A percentile compares a stretch with the other conserved stretches of the same genome.
phyloP scores from a whole-genome alignment of 2,329 filamentous ascomycete species.

The Aspergillus pseudonomiae region DNA sequence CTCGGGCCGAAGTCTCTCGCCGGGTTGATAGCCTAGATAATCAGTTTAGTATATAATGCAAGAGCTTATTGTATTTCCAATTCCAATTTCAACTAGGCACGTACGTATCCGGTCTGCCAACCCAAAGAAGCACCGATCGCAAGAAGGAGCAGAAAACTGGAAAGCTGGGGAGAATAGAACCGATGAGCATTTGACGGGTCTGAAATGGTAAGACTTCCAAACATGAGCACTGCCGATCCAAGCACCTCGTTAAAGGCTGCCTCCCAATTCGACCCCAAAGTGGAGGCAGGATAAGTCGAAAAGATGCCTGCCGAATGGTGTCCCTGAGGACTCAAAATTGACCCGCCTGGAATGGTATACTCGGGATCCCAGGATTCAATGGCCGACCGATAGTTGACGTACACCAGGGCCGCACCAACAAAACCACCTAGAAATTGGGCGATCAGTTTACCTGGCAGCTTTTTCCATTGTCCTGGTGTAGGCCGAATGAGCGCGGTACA shows the following conservation, averaged over 20 bases:
- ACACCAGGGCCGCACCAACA: constrained; percentile 34
- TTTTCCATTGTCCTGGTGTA: constrained; percentile 29
- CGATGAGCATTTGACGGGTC: constrained; percentile 29
- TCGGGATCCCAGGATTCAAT: constrained; percentile 36
- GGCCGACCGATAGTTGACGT: constrained; percentile 35
- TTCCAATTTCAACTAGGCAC: constrained; percentile 10
- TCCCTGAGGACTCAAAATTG: constrained; percentile 30
- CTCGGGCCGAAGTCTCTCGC: constrained; percentile 35
- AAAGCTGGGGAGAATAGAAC: constrained; percentile 31
- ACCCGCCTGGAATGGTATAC: constrained; percentile 33
- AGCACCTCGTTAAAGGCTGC: constrained; percentile 33
- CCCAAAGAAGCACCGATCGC: constrained; percentile 34
- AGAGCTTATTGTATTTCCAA: neutral
- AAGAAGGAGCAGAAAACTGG: constrained; percentile 30
- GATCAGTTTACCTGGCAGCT: constrained; percentile 30
- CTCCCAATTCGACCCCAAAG: constrained; percentile 36
- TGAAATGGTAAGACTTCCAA: constrained; percentile 30
- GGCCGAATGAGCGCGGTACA: constrained; percentile 33
- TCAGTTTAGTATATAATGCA: neutral
- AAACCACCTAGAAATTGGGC: constrained; percentile 36
- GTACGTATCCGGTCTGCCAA: constrained; percentile 40
- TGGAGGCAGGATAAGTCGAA: constrained; percentile 30
- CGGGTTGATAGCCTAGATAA: constrained; percentile 33
- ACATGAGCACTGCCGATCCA: constrained; percentile 35
- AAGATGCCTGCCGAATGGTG: constrained; percentile 35